These are phyloP conservation scores for Russula sp. DNA, from an alignment of 768 basidiomycete genomes.

Conservation along the genomic window DNA sequence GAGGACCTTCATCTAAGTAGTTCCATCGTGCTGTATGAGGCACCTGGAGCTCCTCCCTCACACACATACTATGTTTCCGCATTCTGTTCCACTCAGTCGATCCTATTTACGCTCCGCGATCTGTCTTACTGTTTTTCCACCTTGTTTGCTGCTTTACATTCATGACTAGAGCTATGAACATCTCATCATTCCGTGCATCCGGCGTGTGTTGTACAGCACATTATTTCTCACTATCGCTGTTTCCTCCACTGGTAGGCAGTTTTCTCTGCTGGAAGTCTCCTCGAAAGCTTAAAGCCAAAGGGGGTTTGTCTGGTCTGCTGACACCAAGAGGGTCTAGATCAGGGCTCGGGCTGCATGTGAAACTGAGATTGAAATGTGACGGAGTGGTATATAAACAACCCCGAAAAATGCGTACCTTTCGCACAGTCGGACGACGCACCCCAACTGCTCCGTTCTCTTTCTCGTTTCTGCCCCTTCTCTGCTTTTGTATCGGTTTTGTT, in stretches of 20 bases:
- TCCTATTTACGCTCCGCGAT: neutral
- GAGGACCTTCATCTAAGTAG: constrained; percentile 34
- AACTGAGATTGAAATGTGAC: constrained; percentile 46
- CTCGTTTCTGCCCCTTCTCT: constrained; percentile 20
- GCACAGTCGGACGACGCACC: constrained; percentile 18
- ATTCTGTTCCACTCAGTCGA: neutral
- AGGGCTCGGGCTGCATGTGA: constrained; percentile 28
- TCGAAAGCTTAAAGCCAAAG: constrained; percentile 14
- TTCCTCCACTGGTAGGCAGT: too few relatives aligned
- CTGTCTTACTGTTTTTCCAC: neutral
- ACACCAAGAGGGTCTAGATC: constrained; percentile 7
- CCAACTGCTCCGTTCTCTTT: constrained; percentile 19
- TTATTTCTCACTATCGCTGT: neutral
- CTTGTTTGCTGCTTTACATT: constrained; percentile 15
- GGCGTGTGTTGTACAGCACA: neutral
- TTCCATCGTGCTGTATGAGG: neutral
- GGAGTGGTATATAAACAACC: constrained; percentile 38
- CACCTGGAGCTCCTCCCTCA: neutral
- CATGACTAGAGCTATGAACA: constrained; percentile 2
- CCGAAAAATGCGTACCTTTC: neutral
- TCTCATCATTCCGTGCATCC: neutral
- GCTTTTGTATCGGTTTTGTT: constrained; percentile 24
- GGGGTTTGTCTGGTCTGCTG: constrained; percentile 6
- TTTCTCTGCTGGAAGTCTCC: neutral
- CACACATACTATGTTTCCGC: neutral